These are phyloP conservation scores for Neurospora sp. DNA, from an alignment of 495 filamentous ascomycete genomes.

Conservation along the genomic window DNA sequence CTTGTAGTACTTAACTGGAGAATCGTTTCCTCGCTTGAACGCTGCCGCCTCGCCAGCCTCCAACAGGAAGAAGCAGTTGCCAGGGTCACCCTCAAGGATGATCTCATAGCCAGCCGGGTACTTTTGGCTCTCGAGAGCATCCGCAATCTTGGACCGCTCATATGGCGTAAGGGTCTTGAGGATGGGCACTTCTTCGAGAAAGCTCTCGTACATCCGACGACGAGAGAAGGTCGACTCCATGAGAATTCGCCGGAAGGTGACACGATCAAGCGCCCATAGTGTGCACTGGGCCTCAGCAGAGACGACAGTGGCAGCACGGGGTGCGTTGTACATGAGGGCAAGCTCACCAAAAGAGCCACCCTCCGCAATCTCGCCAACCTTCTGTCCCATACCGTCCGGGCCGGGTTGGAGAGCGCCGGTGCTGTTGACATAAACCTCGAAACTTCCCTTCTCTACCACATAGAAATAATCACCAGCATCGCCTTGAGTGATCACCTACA, in stretches of 20 bases:
- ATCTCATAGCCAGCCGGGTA: slow-evolving; percentile 71
- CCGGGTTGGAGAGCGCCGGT: slow-evolving; percentile 74
- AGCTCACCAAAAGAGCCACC: slow-evolving; percentile 97
- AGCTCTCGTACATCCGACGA: slow-evolving; percentile 91
- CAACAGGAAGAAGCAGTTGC: slow-evolving; percentile 85
- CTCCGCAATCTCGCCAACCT: slow-evolving; percentile 71
- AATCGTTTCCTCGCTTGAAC: slow-evolving; percentile 52
- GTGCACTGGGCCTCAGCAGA: slow-evolving; percentile 69
- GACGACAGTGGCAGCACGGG: slow-evolving; percentile 90
- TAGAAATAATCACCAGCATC: slow-evolving; percentile 98
- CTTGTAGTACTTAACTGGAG: slow-evolving; percentile 64
- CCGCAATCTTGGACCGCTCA: slow-evolving; percentile 92
- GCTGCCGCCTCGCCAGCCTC: slow-evolving; percentile 85
- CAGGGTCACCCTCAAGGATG: slow-evolving; percentile 85
- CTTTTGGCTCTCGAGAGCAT: slow-evolving; percentile 85
- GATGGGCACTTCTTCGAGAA: slow-evolving; percentile 94
- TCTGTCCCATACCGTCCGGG: slow-evolving; percentile 70
- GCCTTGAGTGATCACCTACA: slow-evolving; percentile 80
- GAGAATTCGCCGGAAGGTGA: slow-evolving; percentile 94
- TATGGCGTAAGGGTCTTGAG: slow-evolving; percentile 75
- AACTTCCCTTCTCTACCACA: slow-evolving; percentile 81
- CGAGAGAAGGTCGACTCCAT: slow-evolving; percentile 98
- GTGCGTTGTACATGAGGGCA: slow-evolving; percentile 97
- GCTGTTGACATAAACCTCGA: slow-evolving; percentile 83
- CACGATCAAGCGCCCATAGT: slow-evolving; percentile 87